Evolutionary conservation across 345 rosid genomes (phyloP).

Genomic region (Lenwebbia sp.): DNA sequence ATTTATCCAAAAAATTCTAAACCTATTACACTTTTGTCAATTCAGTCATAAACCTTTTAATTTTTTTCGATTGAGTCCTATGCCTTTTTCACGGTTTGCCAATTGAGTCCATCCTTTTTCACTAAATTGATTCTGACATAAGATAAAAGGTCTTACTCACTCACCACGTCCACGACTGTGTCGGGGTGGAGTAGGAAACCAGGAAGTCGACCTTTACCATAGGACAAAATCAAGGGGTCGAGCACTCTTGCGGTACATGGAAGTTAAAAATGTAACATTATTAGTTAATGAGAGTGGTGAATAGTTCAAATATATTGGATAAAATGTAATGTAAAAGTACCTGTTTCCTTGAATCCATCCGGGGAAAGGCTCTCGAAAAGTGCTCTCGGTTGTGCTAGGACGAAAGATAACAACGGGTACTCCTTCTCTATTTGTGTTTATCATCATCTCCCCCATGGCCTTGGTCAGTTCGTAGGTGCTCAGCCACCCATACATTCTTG

Average conservation of each 20-base stretch:
- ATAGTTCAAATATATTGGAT: too few species aligned
- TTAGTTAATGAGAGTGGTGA: too few species aligned
- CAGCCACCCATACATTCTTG: conserved; percentile 18
- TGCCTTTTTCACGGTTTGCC: too few species aligned
- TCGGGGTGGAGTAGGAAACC: conserved; percentile 8
- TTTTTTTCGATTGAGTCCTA: too few species aligned
- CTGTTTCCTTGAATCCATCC: conserved; percentile 21
- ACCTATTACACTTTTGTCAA: too few species aligned
- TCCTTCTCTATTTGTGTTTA: conserved; percentile 1
- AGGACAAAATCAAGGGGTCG: conserved; percentile 22
- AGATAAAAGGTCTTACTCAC: neutral
- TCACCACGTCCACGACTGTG: conserved; percentile 7
- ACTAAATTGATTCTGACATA: too few species aligned
- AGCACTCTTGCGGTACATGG: conserved; percentile 5
- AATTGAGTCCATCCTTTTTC: too few species aligned
- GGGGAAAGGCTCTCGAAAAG: conserved; percentile 19
- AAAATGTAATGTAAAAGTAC: too few species aligned
- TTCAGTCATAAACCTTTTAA: too few species aligned
- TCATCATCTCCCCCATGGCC: conserved; percentile 28
- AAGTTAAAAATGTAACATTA: neutral
- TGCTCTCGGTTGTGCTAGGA: conserved; percentile 16
- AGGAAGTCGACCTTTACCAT: conserved; percentile 23
- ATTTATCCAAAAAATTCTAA: too few species aligned
- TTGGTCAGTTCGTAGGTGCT: conserved; percentile 19
- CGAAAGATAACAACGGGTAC: conserved; percentile 16